phyloP scores from a whole-genome alignment of 805 yeast species.

The Scheffersomyces amazonensis region DNA sequence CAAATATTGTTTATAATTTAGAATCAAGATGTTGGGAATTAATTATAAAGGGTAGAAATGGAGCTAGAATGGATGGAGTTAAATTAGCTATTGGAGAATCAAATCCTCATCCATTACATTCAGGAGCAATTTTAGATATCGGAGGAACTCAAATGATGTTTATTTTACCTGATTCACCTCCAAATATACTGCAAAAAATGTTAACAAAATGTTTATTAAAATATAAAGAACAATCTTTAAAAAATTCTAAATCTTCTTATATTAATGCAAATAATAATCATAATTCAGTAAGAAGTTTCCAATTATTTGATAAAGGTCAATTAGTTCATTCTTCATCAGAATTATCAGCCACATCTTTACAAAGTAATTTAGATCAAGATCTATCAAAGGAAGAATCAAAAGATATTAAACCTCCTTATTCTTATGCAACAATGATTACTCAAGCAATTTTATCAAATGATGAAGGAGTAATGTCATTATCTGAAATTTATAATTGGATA shows the following conservation, averaged over 20 bases:
- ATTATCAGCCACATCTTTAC: conserved; percentile 40
- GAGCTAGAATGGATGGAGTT: conserved; percentile 83
- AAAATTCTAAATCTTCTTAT: conserved; percentile 8
- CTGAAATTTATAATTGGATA: conserved; percentile 93
- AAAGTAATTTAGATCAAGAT: conserved; percentile 53
- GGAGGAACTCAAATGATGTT: conserved; percentile 99
- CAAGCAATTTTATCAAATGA: conserved; percentile 89
- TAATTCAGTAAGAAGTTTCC: conserved; percentile 44
- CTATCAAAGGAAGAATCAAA: conserved; percentile 86
- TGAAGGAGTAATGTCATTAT: conserved; percentile 83
- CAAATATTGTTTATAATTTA: conserved; percentile 74
- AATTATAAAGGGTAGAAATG: conserved; percentile 82
- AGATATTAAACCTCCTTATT: conserved; percentile 93
- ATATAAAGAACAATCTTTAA: conserved; percentile 19
- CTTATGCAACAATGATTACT: conserved; percentile 97
- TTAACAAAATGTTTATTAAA: conserved; percentile 34
- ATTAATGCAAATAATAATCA: conserved; percentile 4
- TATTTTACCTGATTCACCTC: conserved; percentile 87
- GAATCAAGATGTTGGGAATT: conserved; percentile 83
- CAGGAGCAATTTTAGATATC: conserved; percentile 90
- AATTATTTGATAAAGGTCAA: conserved; percentile 48
- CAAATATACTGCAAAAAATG: conserved; percentile 55
- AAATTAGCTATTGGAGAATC: conserved; percentile 48
- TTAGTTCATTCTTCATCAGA: conserved; percentile 36
- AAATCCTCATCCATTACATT: conserved; percentile 56